A percentile compares a stretch with the other conserved stretches of the same genome.
phyloP scores from a whole-genome alignment of 2,329 filamentous ascomycete genomes.

The Nemania sp. region DNA sequence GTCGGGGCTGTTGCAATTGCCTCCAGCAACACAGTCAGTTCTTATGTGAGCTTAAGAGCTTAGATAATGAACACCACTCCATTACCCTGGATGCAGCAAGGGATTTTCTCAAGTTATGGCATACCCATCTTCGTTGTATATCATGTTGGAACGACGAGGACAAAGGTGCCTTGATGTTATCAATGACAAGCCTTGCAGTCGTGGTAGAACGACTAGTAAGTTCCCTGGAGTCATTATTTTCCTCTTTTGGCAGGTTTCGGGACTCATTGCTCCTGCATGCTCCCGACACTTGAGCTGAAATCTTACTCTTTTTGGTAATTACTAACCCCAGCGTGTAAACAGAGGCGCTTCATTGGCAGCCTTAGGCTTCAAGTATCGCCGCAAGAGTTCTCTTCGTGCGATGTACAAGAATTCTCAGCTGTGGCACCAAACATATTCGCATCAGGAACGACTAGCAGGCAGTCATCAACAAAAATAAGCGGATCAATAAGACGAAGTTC shows the following conservation, averaged over 20 bases:
- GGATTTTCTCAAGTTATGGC: constrained; percentile 8
- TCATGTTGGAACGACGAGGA: constrained; percentile 11
- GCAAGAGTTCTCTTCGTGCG: too few relatives aligned
- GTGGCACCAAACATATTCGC: too few relatives aligned
- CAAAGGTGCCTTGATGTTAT: constrained; percentile 10
- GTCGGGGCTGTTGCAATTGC: constrained; percentile 5
- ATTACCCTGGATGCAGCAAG: constrained; percentile 12
- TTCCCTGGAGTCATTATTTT: too few relatives aligned
- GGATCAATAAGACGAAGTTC: constrained; percentile 4
- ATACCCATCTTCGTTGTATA: constrained; percentile 7
- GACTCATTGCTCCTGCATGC: too few relatives aligned
- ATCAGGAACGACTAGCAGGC: background rate
- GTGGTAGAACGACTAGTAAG: constrained; percentile 18
- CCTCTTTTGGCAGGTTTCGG: too few relatives aligned
- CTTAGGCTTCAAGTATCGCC: too few relatives aligned
- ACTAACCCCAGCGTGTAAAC: too few relatives aligned
- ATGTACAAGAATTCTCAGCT: too few relatives aligned
- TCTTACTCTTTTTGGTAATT: too few relatives aligned
- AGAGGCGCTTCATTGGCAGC: background rate
- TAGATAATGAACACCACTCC: constrained; percentile 9
- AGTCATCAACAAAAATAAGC: background rate
- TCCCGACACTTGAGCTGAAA: too few relatives aligned
- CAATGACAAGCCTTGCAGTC: constrained; percentile 6
- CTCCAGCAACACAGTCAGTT: constrained; percentile 17
- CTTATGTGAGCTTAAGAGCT: constrained; percentile 17